These are phyloP conservation scores for Coccomyxa sp. DNA, from an alignment of 139 green algal species.

Conservation along the genomic window DNA sequence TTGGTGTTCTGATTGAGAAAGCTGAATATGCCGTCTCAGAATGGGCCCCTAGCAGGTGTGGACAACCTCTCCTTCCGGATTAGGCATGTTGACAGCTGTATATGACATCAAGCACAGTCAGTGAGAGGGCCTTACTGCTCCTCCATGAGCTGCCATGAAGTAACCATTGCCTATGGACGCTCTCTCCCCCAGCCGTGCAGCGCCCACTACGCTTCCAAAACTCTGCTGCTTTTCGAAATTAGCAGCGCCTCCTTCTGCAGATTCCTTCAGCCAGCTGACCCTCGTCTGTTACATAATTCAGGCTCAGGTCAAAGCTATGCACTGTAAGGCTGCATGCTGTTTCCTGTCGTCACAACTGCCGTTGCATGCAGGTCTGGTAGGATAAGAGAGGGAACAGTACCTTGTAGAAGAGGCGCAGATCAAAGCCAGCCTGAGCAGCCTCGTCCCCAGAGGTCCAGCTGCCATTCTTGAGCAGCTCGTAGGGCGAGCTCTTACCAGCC, in stretches of 20 bases:
- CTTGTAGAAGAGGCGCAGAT: slow-evolving; percentile 44
- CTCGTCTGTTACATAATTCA: too few relatives aligned
- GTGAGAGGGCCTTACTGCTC: slow-evolving; percentile 23
- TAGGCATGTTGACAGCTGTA: too few relatives aligned
- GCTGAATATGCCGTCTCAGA: background rate
- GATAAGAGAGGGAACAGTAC: background rate
- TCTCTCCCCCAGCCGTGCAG: slow-evolving; percentile 25
- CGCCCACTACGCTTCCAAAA: slow-evolving; percentile 20
- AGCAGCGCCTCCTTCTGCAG: too few relatives aligned
- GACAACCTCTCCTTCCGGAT: too few relatives aligned
- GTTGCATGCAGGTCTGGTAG: too few relatives aligned
- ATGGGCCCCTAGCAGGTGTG: too few relatives aligned
- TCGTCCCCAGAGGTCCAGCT: slow-evolving; percentile 34
- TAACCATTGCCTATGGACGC: slow-evolving; percentile 34
- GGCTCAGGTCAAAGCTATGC: too few relatives aligned
- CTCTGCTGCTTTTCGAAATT: too few relatives aligned
- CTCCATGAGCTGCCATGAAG: slow-evolving; percentile 30
- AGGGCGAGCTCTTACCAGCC: slow-evolving; percentile 4
- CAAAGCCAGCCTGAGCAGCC: slow-evolving; percentile 21
- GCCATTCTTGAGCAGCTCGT: slow-evolving; percentile 18
- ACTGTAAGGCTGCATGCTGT: too few relatives aligned
- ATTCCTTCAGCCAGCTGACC: too few relatives aligned
- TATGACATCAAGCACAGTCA: background rate
- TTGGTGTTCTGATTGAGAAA: background rate
- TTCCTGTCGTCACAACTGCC: too few relatives aligned